Conservation (phyloP, 768 basidiomycete species). For the Tremella fuciformis region DNA sequence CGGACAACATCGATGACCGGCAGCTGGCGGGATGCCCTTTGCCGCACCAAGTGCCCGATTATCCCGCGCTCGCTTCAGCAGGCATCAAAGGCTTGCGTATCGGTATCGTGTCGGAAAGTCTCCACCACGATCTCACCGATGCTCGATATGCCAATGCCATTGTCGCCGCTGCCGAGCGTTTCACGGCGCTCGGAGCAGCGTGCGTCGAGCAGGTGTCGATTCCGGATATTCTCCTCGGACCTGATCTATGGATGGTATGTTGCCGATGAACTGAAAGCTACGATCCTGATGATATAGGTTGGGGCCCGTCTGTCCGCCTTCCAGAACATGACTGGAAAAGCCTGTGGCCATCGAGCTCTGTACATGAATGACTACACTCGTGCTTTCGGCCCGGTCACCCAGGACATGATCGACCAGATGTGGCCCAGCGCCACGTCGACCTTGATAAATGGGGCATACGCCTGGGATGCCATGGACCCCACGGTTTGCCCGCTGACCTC, state of each 20-base stretch:
- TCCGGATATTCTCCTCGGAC: conserved; percentile 45
- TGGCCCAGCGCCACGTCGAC: conserved; percentile 10
- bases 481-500: conserved; percentile 24
- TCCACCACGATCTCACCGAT: conserved; percentile 48
- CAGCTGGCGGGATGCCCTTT: conserved; percentile 46
- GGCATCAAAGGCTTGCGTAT: conserved; percentile 51
- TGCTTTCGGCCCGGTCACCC: conserved; percentile 48
- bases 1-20: conserved; percentile 56
- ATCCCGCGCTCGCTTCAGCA: conserved; percentile 23
- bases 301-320: conserved; percentile 20
- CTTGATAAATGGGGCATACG: conserved; percentile 6
- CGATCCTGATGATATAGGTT: not conserved
- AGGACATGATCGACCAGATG: conserved; percentile 50
- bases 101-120: conserved; percentile 53
- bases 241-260: conserved; percentile 13
- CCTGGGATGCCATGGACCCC: conserved; percentile 9
- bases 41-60: conserved; percentile 50
- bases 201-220: conserved; percentile 62
- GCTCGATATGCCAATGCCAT: conserved; percentile 57
- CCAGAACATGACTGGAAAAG: conserved; percentile 21
- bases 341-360: conserved; percentile 42
- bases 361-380: conserved; percentile 48
- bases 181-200: conserved; percentile 77
- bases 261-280: not conserved
- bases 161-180: conserved; percentile 77